Conservation (phyloP, 2,329 filamentous ascomycete species). For the Sarocladiaceae sp. region DNA sequence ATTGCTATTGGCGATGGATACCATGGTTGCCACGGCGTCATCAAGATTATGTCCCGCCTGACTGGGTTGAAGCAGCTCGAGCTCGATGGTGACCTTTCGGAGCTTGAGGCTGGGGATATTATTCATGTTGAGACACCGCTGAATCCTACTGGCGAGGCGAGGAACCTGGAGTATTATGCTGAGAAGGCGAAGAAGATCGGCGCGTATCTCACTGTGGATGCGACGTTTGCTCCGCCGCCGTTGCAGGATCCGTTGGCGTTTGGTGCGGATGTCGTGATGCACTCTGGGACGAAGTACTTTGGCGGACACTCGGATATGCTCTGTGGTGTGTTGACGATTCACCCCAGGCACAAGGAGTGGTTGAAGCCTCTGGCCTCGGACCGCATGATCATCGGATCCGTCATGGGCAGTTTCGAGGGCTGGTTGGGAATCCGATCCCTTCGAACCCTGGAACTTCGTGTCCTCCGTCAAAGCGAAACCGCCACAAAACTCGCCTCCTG, state of each 20-base stretch:
- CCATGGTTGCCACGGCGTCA: slow-evolving; percentile 88
- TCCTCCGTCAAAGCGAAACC: slow-evolving; percentile 70
- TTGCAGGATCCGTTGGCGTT: slow-evolving; percentile 79
- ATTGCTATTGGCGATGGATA: slow-evolving; percentile 84
- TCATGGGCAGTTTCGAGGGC: slow-evolving; percentile 85
- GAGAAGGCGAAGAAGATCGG: slow-evolving; percentile 66
- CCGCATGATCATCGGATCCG: slow-evolving; percentile 71
- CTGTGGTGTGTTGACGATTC: slow-evolving; percentile 74
- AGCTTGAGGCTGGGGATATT: slow-evolving; percentile 73
- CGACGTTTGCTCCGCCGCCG: slow-evolving; percentile 88
- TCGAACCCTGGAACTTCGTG: slow-evolving; percentile 79
- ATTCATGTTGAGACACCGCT: slow-evolving; percentile 91
- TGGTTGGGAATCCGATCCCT: slow-evolving; percentile 89
- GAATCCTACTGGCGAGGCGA: slow-evolving; percentile 83
- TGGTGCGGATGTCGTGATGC: slow-evolving; percentile 86
- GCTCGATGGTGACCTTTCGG: slow-evolving; percentile 62
- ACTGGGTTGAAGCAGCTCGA: slow-evolving; percentile 70
- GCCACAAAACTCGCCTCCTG: slow-evolving; percentile 68
- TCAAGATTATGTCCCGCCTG: slow-evolving; percentile 68
- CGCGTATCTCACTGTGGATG: slow-evolving; percentile 77
- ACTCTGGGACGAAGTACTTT: slow-evolving; percentile 93
- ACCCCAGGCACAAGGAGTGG: slow-evolving; percentile 52
- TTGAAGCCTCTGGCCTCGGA: slow-evolving; percentile 59
- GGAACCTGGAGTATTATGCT: slow-evolving; percentile 68
- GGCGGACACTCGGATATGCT: slow-evolving; percentile 94